Conservation (phyloP, 441 rosid genomes). For the Adansonia madagascariensis region DNA sequence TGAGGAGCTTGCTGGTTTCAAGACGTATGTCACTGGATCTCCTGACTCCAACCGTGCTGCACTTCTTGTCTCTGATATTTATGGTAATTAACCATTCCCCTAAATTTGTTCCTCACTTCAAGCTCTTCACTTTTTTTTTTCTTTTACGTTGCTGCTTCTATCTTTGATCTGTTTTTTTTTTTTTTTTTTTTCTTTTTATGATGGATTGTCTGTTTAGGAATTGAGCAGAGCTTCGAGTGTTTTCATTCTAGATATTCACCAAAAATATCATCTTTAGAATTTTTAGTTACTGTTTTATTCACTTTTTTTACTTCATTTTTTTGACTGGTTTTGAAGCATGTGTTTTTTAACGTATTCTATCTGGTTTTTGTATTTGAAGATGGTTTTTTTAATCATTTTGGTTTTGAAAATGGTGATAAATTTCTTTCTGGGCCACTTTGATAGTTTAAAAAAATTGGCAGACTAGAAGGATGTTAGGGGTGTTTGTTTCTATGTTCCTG, state of each 20-base stretch:
- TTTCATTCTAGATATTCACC: neutral
- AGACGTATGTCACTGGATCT: slow-evolving; percentile 56
- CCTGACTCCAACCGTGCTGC: slow-evolving; percentile 46
- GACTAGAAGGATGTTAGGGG: neutral
- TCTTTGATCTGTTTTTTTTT: neutral
- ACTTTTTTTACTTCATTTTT: neutral
- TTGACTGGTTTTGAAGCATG: neutral
- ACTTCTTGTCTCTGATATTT: slow-evolving; percentile 61
- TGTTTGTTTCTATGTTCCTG: neutral
- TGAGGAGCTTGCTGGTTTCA: slow-evolving; percentile 54
- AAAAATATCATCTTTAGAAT: no score
- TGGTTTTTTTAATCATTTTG: neutral
- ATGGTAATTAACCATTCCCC: slow-evolving; percentile 36
- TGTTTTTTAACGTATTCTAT: neutral
- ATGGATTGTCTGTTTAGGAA: neutral
- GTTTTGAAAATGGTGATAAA: no score
- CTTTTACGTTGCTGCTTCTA: neutral
- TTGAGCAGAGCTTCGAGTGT: neutral
- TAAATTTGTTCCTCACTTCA: neutral
- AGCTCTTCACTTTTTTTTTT: neutral
- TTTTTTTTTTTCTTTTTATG: neutral
- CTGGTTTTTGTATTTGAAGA: neutral
- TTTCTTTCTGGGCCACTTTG: neutral
- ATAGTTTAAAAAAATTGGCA: neutral
- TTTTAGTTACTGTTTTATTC: neutral